phyloP scores from a whole-genome alignment of 202 grass and related monocot species.

The Setaria viridis region DNA sequence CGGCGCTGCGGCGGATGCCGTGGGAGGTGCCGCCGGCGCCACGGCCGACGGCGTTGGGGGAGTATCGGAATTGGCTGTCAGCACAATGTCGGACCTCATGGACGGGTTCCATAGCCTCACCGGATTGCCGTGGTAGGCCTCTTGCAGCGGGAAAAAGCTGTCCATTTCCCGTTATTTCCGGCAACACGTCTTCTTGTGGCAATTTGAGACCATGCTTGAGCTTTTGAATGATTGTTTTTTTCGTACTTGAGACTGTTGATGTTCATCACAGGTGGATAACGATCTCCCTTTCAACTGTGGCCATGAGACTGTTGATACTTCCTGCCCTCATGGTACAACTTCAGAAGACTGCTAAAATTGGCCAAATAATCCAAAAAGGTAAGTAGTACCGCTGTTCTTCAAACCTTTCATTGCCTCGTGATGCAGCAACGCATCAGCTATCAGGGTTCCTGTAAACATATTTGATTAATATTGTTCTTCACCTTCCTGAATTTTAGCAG shows the following conservation, averaged over 20 bases:
- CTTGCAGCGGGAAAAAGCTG: not conserved
- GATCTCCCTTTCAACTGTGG: slow-evolving; percentile 81
- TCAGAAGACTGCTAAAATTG: slow-evolving; percentile 73
- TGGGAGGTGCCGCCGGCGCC: slow-evolving; percentile 13
- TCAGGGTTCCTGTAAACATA: not conserved
- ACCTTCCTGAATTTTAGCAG: not conserved
- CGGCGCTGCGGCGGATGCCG: slow-evolving; percentile 35
- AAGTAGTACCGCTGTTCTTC: slow-evolving; percentile 38
- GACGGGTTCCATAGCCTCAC: slow-evolving; percentile 75
- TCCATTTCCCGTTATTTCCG: not conserved
- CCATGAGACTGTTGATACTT: slow-evolving; percentile 78
- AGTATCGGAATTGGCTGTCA: slow-evolving; percentile 42
- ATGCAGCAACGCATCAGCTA: not conserved
- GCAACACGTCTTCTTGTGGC: not conserved
- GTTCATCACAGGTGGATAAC: slow-evolving; percentile 77
- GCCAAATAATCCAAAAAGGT: slow-evolving; percentile 60
- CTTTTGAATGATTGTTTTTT: not conserved
- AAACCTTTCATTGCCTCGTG: slow-evolving; percentile 7
- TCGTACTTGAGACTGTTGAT: slow-evolving; percentile 11
- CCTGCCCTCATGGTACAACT: slow-evolving; percentile 72
- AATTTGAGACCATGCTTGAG: slow-evolving; percentile 9
- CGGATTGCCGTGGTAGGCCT: slow-evolving; percentile 82
- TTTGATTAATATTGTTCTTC: slow-evolving; percentile 19
- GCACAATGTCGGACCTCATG: slow-evolving; percentile 46
- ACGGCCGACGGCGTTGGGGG: slow-evolving; percentile 32